phyloP scores from a whole-genome alignment of 2,329 filamentous ascomycete species.

The Verticillium isaacii region DNA sequence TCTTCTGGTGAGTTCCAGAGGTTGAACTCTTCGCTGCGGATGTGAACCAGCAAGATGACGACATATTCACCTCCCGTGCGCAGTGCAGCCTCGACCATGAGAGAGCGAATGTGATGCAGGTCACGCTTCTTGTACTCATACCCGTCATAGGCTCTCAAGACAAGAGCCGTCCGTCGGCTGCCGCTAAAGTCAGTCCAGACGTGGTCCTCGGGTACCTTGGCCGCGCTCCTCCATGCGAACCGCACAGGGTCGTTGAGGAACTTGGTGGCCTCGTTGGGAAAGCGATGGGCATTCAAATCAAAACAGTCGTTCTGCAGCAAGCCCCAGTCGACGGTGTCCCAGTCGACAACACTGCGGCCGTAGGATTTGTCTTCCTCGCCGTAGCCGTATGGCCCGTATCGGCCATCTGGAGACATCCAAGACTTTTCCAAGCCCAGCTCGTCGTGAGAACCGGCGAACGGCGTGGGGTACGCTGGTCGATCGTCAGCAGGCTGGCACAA shows the following conservation, averaged over 20 bases:
- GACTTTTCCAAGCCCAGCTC: slow-evolving; percentile 21
- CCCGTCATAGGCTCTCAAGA: slow-evolving; percentile 76
- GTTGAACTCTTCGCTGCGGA: slow-evolving; percentile 67
- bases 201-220: slow-evolving; percentile 14
- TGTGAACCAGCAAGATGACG: slow-evolving; percentile 79
- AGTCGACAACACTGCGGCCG: slow-evolving; percentile 50
- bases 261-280: slow-evolving; percentile 28
- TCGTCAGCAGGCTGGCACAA: neutral
- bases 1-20: slow-evolving; percentile 77
- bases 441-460: slow-evolving; percentile 24
- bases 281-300: slow-evolving; percentile 61
- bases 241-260: slow-evolving; percentile 12
- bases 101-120: slow-evolving; percentile 73
- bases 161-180: slow-evolving; percentile 60
- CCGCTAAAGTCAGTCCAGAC: slow-evolving; percentile 22
- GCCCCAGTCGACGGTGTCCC: slow-evolving; percentile 41
- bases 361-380: slow-evolving; percentile 63
- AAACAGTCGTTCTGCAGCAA: slow-evolving; percentile 45
- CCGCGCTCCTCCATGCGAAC: slow-evolving; percentile 34
- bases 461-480: slow-evolving; percentile 20
- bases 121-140: slow-evolving; percentile 75
- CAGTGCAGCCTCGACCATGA: slow-evolving; percentile 74
- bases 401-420: slow-evolving; percentile 44
- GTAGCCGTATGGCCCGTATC: slow-evolving; percentile 78
- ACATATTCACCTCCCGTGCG: slow-evolving; percentile 77